Conservation (phyloP, 805 yeast species). For the Yarrowia divulgata region DNA sequence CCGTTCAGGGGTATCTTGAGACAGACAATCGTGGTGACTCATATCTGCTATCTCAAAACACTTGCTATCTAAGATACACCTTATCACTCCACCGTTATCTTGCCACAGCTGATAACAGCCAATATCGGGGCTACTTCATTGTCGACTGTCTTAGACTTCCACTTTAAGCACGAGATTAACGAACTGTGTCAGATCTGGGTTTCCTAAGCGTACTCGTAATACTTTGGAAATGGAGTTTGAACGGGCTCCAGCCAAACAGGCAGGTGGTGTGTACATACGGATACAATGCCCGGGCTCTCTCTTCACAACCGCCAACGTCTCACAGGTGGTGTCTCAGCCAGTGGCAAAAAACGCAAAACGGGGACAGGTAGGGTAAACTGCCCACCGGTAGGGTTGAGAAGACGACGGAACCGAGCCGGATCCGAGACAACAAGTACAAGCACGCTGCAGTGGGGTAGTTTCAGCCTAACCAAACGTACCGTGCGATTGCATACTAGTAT, state of each 20-base stretch:
- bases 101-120: constrained; percentile 1
- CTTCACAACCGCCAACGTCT: neutral
- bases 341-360: constrained; percentile 1
- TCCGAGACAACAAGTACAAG: neutral
- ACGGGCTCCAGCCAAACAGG: neutral
- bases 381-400: neutral
- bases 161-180: constrained; percentile 23
- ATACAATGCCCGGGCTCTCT: too few species aligned
- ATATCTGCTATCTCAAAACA: neutral
- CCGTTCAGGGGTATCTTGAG: neutral
- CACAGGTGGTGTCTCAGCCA: constrained; percentile 1
- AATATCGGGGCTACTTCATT: constrained; percentile 1
- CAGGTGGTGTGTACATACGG: neutral
- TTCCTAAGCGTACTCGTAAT: neutral
- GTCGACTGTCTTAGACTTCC: constrained; percentile 24
- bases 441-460: neutral
- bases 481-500: too few species aligned
- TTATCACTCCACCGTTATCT: constrained; percentile 3
- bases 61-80: neutral
- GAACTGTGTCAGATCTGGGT: constrained; percentile 27
- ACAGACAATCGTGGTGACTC: too few species aligned
- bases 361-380: neutral
- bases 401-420: neutral
- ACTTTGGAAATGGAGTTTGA: neutral
- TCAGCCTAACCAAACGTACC: neutral